These are phyloP conservation scores for Pleurotus tuoliensis DNA, from an alignment of 768 basidiomycete species.

Conservation along the genomic window DNA sequence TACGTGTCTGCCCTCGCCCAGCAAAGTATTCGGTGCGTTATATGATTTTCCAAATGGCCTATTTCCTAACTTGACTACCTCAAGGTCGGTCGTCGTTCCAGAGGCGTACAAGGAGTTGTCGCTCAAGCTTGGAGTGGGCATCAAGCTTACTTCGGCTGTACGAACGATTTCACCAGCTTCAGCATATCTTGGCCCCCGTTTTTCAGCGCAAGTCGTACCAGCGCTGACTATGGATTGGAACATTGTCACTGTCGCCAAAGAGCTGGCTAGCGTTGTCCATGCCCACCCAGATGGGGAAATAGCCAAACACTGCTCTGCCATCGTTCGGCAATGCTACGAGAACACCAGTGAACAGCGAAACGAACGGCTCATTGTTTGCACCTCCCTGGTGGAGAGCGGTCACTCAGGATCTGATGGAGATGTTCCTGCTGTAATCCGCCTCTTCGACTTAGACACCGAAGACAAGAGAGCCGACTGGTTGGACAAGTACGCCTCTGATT, in stretches of 20 bases:
- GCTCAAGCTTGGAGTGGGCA: conserved; percentile 52
- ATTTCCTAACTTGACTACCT: background rate
- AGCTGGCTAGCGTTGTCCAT: conserved; percentile 51
- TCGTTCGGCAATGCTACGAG: conserved; percentile 52
- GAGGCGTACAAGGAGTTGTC: conserved; percentile 39
- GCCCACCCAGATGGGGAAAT: conserved; percentile 42
- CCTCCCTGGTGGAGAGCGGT: conserved; percentile 51
- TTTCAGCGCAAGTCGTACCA: conserved; percentile 50
- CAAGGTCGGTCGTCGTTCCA: conserved; percentile 51
- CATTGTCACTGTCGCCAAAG: conserved; percentile 50
- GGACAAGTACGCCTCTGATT: conserved; percentile 33
- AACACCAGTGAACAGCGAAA: conserved; percentile 40
- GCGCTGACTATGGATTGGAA: conserved; percentile 41
- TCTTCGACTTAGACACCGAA: conserved; percentile 48
- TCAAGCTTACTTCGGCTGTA: conserved; percentile 54
- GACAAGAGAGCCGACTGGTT: conserved; percentile 48
- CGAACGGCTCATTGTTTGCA: conserved; percentile 54
- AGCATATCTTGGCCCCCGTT: conserved; percentile 52
- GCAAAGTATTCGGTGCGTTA: conserved; percentile 48
- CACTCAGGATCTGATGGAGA: conserved; percentile 43
- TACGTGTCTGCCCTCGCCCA: conserved; percentile 43
- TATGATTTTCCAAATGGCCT: background rate
- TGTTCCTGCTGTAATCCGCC: conserved; percentile 43
- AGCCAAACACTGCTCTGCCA: conserved; percentile 50
- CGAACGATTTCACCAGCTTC: conserved; percentile 59